These are phyloP conservation scores for Pulveroboletus sp. DNA, from an alignment of 768 basidiomycete species.

Conservation along the genomic window DNA sequence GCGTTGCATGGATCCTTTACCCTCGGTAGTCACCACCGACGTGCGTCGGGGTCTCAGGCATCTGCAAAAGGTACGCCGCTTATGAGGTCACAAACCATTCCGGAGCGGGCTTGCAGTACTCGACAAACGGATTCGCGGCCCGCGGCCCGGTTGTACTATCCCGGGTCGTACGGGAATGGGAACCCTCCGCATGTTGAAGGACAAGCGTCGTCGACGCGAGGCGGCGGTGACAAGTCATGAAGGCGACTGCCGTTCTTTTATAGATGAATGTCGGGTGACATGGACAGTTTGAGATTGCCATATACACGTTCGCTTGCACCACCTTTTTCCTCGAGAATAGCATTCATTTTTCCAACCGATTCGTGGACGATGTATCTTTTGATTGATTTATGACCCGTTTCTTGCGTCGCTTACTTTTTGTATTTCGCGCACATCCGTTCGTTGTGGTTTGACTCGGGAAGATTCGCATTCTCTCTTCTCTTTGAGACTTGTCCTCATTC, in stretches of 20 bases:
- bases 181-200: slow-evolving; percentile 10
- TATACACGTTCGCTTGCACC: slow-evolving; percentile 6
- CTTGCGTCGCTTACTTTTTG: slow-evolving; percentile 24
- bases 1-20: slow-evolving; percentile 14
- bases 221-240: slow-evolving; percentile 24
- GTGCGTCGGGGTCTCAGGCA: slow-evolving; percentile 8
- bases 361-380: slow-evolving; percentile 25
- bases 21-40: slow-evolving; percentile 19
- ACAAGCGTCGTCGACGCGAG: slow-evolving; percentile 12
- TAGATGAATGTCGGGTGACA: slow-evolving; percentile 7
- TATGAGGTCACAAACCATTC: slow-evolving; percentile 12
- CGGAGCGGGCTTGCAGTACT: slow-evolving; percentile 15
- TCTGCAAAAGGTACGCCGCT: slow-evolving; percentile 20
- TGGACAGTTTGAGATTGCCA: slow-evolving; percentile 11
- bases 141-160: slow-evolving; percentile 16
- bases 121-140: slow-evolving; percentile 24
- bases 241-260: slow-evolving; percentile 4
- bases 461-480: not conserved
- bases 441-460: slow-evolving; percentile 7
- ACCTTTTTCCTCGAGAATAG: slow-evolving; percentile 1
- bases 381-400: slow-evolving; percentile 30
- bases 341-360: slow-evolving; percentile 5
- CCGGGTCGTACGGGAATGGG: slow-evolving; percentile 19
- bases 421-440: slow-evolving; percentile 14
- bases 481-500: not conserved